Evolutionary conservation across 805 yeast genomes (phyloP).

Genomic region (Wickerhamomyces kurtzmanii): DNA sequence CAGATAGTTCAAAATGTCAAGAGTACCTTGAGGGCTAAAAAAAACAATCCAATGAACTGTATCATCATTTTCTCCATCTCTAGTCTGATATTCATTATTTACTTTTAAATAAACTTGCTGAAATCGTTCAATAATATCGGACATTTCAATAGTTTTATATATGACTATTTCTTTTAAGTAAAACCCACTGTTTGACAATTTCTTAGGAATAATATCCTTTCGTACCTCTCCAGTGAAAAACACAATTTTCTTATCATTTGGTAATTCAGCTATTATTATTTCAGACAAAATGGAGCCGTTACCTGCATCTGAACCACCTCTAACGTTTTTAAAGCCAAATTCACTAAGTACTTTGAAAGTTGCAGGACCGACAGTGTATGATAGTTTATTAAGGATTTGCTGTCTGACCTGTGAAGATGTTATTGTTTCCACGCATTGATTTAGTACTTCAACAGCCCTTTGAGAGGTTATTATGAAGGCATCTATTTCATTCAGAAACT

Average conservation of each 20-base stretch:
- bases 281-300: conserved; percentile 69
- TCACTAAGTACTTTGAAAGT: conserved; percentile 49
- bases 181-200: conserved; percentile 32
- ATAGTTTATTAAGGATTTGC: conserved; percentile 35
- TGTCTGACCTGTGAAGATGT: conserved; percentile 10
- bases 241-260: conserved; percentile 28
- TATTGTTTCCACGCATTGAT: conserved; percentile 26
- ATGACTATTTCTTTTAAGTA: conserved; percentile 50
- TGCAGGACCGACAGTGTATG: conserved; percentile 90
- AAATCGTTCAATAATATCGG: conserved; percentile 34
- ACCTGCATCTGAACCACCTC: conserved; percentile 74
- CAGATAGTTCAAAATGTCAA: conserved; percentile 42
- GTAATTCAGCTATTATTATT: conserved; percentile 31
- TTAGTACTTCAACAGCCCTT: conserved; percentile 78
- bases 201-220: conserved; percentile 70
- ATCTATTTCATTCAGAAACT: conserved; percentile 29
- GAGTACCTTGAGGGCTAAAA: conserved; percentile 88
- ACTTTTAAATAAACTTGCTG: conserved; percentile 3
- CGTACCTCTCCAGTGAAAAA: conserved; percentile 85
- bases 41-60: conserved; percentile 61
- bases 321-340: conserved; percentile 57
- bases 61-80: too few relatives aligned
- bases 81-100: too few relatives aligned
- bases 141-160: conserved; percentile 52
- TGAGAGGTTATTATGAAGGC: conserved; percentile 80